Conservation (phyloP, 208 protist species). For the Leishmania braziliensis region DNA sequence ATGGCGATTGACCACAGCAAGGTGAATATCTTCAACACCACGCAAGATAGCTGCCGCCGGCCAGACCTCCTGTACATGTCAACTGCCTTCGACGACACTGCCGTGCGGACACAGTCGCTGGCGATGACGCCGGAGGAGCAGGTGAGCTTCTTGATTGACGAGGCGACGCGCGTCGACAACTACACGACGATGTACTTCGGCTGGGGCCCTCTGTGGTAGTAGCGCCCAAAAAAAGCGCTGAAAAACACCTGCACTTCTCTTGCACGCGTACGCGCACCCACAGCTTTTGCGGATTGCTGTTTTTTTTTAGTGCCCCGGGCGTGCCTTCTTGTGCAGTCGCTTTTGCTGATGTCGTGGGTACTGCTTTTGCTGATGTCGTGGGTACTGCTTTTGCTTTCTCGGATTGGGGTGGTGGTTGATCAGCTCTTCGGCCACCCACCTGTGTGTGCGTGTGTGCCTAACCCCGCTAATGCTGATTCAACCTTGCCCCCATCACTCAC, state of each 20-base stretch:
- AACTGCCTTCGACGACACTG: conserved; percentile 85
- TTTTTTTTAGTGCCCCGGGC: neutral
- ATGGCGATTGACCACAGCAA: conserved; percentile 84
- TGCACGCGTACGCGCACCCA: neutral
- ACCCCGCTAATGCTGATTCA: too few species aligned
- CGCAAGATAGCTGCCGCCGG: conserved; percentile 68
- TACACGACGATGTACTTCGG: conserved; percentile 92
- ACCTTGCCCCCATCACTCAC: neutral
- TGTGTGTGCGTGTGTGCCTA: neutral
- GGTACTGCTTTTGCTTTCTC: neutral
- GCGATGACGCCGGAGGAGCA: conserved; percentile 71
- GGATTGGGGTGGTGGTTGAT: neutral
- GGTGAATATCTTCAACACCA: conserved; percentile 83
- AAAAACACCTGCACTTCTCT: neutral
- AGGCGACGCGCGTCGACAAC: conserved; percentile 88
- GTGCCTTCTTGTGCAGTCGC: neutral
- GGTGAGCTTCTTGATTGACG: conserved; percentile 88
- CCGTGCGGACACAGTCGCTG: conserved; percentile 44
- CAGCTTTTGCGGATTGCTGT: neutral
- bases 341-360: neutral
- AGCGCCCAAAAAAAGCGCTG: neutral
- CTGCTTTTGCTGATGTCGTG: neutral
- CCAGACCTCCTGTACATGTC: conserved; percentile 91
- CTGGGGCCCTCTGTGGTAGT: conserved; percentile 91
- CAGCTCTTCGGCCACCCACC: neutral